These are phyloP conservation scores for Vigna trinervia DNA, from an alignment of 306 rosid genomes.

Conservation along the genomic window DNA sequence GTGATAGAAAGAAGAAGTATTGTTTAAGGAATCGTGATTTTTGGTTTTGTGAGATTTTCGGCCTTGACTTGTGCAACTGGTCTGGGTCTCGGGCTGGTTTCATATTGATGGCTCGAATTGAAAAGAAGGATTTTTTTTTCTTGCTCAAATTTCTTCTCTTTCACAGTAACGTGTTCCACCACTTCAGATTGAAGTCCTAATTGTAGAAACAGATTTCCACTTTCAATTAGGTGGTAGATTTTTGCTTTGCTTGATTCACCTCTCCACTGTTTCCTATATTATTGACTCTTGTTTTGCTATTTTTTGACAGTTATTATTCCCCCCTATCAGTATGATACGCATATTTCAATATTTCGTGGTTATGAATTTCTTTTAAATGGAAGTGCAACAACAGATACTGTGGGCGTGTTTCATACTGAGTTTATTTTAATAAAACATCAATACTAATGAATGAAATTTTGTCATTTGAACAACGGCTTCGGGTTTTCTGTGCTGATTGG, in stretches of 20 bases:
- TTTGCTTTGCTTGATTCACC: background rate
- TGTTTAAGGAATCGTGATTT: too few relatives aligned
- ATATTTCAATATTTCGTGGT: background rate
- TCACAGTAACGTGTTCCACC: background rate
- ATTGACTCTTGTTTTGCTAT: background rate
- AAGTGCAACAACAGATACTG: background rate
- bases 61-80: too few relatives aligned
- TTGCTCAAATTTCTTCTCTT: background rate
- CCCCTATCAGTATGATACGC: background rate
- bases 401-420: background rate
- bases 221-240: background rate
- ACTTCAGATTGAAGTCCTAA: background rate
- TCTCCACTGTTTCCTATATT: background rate
- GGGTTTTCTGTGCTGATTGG: constrained; percentile 28
- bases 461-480: constrained; percentile 4
- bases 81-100: background rate
- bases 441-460: background rate
- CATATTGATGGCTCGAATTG: background rate
- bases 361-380: background rate
- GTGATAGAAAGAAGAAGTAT: too few relatives aligned
- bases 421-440: background rate
- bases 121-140: background rate
- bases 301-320: background rate
- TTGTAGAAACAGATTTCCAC: background rate
- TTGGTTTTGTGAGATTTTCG: too few relatives aligned